phyloP scores from a whole-genome alignment of 2,329 filamentous ascomycete species.

The Daldinia eschscholtzii region DNA sequence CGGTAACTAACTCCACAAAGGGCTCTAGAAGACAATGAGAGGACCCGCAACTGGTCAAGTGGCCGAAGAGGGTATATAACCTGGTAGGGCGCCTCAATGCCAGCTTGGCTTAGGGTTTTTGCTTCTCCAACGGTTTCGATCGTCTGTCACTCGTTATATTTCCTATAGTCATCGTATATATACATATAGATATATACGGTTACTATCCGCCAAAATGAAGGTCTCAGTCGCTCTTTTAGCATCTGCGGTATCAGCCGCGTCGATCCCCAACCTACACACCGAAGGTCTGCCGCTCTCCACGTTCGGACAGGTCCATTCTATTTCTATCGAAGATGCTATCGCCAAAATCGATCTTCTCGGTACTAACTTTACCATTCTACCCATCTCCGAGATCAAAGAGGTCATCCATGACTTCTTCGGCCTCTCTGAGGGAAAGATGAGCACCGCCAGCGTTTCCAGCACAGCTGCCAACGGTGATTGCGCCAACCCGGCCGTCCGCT shows the following conservation, averaged over 20 bases:
- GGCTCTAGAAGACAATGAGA: conserved; percentile 21
- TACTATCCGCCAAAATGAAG: conserved; percentile 45
- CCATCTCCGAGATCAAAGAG: conserved; percentile 35
- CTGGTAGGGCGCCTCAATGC: conserved; percentile 31
- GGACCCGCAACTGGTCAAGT: conserved; percentile 32
- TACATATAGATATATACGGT: conserved; percentile 37
- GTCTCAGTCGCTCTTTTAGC: conserved; percentile 45
- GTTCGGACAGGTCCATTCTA: conserved; percentile 45
- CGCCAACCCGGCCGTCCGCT: conserved; percentile 49
- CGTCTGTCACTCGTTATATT: conserved; percentile 41
- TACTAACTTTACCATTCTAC: conserved; percentile 47
- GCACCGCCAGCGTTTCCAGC: conserved; percentile 2
- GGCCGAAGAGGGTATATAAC: conserved; percentile 26
- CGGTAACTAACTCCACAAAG: conserved; percentile 32
- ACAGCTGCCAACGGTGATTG: conserved; percentile 40
- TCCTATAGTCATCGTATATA: conserved; percentile 34
- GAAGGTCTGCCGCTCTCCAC: conserved; percentile 41
- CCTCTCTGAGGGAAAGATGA: conserved; percentile 20
- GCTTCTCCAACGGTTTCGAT: conserved; percentile 39
- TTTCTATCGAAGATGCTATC: conserved; percentile 41
- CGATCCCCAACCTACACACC: conserved; percentile 34
- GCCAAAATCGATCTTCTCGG: conserved; percentile 43
- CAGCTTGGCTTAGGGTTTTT: conserved; percentile 14
- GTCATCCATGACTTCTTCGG: background rate
- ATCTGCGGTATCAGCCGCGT: conserved; percentile 46